These are phyloP conservation scores for Brassica incana DNA, from an alignment of 345 rosid species.

Conservation along the genomic window DNA sequence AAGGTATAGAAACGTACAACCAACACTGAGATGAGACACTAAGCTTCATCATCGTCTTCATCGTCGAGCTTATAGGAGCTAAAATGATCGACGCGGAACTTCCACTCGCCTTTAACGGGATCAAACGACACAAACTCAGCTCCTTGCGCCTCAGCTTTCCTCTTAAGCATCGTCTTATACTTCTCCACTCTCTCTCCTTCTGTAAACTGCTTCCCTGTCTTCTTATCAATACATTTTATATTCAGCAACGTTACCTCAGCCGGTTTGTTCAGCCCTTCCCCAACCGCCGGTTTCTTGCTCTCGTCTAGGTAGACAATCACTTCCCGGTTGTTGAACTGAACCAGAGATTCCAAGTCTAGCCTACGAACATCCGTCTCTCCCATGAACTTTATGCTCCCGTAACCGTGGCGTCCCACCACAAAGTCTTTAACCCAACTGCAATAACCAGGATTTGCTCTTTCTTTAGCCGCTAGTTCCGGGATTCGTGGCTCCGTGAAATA, in stretches of 20 bases:
- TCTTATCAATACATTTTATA: constrained; percentile 81
- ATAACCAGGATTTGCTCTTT: constrained; percentile 87
- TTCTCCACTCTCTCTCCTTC: constrained; percentile 71
- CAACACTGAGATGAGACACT: constrained; percentile 18
- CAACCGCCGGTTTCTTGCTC: constrained; percentile 88
- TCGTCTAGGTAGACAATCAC: constrained; percentile 95
- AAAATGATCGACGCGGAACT: constrained; percentile 83
- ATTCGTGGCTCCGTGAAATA: constrained; percentile 90
- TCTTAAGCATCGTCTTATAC: constrained; percentile 84
- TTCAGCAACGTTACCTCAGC: constrained; percentile 94
- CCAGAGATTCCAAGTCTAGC: constrained; percentile 85
- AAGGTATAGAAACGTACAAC: constrained; percentile 1
- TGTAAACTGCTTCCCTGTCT: constrained; percentile 65
- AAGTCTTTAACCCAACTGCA: constrained; percentile 84
- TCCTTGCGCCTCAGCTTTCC: constrained; percentile 87
- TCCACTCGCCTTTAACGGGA: constrained; percentile 90
- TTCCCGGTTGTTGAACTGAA: constrained; percentile 89
- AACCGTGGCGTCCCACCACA: constrained; percentile 83
- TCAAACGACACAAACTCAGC: constrained; percentile 88
- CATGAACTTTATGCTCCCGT: constrained; percentile 85
- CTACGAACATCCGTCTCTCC: constrained; percentile 93
- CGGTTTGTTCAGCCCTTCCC: constrained; percentile 95
- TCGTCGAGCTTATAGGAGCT: constrained; percentile 64
- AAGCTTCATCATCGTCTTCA: constrained; percentile 41
- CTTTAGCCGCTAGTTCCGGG: constrained; percentile 93